Base-by-base conservation (phyloP, 306 rosid species). In the Pterocarpus macrocarpus region DNA sequence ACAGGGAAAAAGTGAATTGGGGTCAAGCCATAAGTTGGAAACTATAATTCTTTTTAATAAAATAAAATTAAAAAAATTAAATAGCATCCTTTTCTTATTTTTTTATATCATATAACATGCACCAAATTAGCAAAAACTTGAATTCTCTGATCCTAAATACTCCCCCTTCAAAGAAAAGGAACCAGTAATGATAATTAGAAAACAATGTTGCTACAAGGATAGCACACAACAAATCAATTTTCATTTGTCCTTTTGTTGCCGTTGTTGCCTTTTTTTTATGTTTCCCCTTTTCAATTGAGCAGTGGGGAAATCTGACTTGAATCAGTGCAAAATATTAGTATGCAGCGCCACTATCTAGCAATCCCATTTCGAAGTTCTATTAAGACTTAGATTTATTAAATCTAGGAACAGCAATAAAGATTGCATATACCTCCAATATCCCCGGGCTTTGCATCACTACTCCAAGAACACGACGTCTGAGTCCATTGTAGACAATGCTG, bases 371-470 rank as follows among this genome's bases (percentile, higher is more conserved):
- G 22, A 77, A 52, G 52, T 45, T 52, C 39, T 22, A 75, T 30
- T 34, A 82, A 83, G 79, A 15, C 16, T 65, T 33, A 32, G 71
- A 43, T 34, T 58, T n/a, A 66, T 33, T 3, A 72, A 44, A 58
- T 44, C 58, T 68, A 41, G 34, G 68, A 82, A 58, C 65, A 58
- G 67, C 49, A 75, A 36, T 64, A 22, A 47, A 32, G 50, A 82
- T 81, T 34, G 53, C 59, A 52, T 73, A 43, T 90, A 95, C 99
- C 99, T 91, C 93, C 81, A 91, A 77, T 66, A 91, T 93, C 82
- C 97, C 99, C 14, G 99, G 98, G 87, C 87, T 93, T 87, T 93
- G 99, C 99, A 95, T 91, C 80, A 93, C 97, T 83, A 90, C 86
- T 81, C 98, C 99, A 83, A 93, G 90, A 76, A 93, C 83, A 73